Conservation (phyloP, 768 basidiomycete genomes). For the Gelatoporia subvermispora region DNA sequence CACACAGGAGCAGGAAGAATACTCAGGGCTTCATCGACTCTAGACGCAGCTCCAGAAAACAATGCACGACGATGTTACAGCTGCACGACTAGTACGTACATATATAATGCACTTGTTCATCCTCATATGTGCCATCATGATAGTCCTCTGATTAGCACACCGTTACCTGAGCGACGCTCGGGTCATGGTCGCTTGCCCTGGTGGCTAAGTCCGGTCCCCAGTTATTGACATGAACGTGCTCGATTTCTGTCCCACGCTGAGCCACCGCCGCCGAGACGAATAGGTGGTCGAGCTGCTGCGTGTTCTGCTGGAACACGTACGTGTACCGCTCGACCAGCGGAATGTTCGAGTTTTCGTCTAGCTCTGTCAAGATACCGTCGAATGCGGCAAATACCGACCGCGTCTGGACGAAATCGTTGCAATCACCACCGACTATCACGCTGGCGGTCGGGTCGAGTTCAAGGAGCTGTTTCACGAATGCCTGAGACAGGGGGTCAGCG, state of each 20-base stretch:
- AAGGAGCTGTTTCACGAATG: constrained; percentile 44
- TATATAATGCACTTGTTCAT: too few species aligned
- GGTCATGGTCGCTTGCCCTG: constrained; percentile 56
- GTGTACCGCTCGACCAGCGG: constrained; percentile 49
- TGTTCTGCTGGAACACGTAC: constrained; percentile 56
- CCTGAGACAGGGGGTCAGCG: constrained; percentile 23
- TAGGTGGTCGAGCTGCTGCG: constrained; percentile 53
- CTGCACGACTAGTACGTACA: too few species aligned
- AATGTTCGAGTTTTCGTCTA: constrained; percentile 44
- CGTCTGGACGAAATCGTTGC: constrained; percentile 54
- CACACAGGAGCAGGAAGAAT: too few species aligned
- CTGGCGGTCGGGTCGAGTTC: constrained; percentile 38
- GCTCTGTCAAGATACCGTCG: constrained; percentile 37
- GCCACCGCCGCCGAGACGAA: constrained; percentile 42
- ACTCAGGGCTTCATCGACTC: too few species aligned
- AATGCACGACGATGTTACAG: too few species aligned
- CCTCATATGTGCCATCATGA: too few species aligned
- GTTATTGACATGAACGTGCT: constrained; percentile 58
- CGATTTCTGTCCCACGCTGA: constrained; percentile 36
- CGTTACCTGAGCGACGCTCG: constrained; percentile 44
- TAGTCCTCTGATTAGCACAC: constrained; percentile 40
- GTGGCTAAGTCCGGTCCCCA: constrained; percentile 39
- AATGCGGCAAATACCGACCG: constrained; percentile 46
- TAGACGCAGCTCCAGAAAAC: too few species aligned
- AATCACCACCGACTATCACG: constrained; percentile 53